Evolutionary conservation across 1,284 basidiomycete species (phyloP), one percentile per base, ranked within the genome.

Genomic region (Ustilago crameri): DNA sequence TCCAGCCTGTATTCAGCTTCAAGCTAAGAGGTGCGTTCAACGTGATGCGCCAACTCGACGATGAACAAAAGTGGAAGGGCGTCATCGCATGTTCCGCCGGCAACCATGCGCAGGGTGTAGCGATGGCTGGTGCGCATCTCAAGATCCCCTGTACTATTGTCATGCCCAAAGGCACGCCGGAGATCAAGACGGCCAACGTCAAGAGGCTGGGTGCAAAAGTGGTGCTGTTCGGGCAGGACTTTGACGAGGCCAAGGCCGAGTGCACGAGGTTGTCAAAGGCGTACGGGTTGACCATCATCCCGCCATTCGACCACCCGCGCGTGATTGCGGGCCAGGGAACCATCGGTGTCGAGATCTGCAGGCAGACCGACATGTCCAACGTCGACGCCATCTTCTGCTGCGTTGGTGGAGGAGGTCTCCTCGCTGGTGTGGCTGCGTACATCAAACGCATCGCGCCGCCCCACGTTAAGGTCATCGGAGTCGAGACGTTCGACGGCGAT

Each of bases 281-380:
- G 5, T 89, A 95, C 76, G 91, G 91, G 0, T 88, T 98, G 51
- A 88, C 90, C 10, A 94, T 97, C 78, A 93, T 99, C 24, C 96
- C 96, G 0, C 96, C 96, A 0, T 99, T 96, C 82, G 96, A 99
- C 81, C 92, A 99, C 75, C 96, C 96, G 1, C 88, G 93, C 63
- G 91, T 99, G 76, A 94, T 99, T 72, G 95, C 96, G 0, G 96
- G 96, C 0, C 96, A 98, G 84, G 96, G 95, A 5, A 99, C 96
- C 0, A 88, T 93, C 27, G 96, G 90, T 3, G 89, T 97, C 87
- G 96, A 99, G 84, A 91, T 99, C 42, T 78, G 76, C 43, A 30
- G 72, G 2, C 81, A 83, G 75, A 79, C 74, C 0, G 80, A 82
- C 59, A 74, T 83, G 70, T 57, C 56, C 10, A 75, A 72, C 10